Evolutionary conservation across 306 rosid genomes (phyloP).

Genomic region (Rosa multiflora): DNA sequence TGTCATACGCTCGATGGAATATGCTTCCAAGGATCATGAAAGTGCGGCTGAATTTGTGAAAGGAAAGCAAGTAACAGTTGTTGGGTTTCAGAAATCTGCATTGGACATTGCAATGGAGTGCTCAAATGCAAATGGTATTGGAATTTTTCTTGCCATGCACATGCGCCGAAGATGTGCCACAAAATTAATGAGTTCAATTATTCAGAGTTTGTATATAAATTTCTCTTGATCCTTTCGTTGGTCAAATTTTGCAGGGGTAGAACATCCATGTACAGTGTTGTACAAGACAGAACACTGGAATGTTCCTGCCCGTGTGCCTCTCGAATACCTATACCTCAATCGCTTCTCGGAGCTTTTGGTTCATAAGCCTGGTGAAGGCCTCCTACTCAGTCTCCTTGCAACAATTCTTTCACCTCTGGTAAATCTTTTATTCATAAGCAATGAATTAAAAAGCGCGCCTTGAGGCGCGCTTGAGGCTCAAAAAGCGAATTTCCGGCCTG

Average conservation of each 20-base stretch:
- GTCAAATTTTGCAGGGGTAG: slow-evolving; percentile 34
- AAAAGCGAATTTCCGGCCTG: no score
- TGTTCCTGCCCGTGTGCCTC: slow-evolving; percentile 58
- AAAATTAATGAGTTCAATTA: background rate
- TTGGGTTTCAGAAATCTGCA: slow-evolving; percentile 69
- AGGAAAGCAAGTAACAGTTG: slow-evolving; percentile 53
- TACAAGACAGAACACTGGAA: slow-evolving; percentile 59
- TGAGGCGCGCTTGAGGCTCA: no score
- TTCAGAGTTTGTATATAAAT: no score
- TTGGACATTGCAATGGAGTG: slow-evolving; percentile 64
- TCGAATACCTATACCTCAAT: slow-evolving; percentile 45
- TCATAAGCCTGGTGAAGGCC: slow-evolving; percentile 66
- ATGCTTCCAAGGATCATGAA: slow-evolving; percentile 48
- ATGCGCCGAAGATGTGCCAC: slow-evolving; percentile 24
- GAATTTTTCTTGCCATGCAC: background rate
- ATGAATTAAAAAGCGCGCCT: no score
- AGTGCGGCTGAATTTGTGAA: slow-evolving; percentile 32
- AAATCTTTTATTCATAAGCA: background rate
- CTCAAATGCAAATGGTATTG: slow-evolving; percentile 46
- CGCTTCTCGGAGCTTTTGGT: slow-evolving; percentile 66
- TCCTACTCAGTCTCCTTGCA: slow-evolving; percentile 49
- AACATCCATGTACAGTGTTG: slow-evolving; percentile 56
- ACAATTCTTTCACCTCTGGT: slow-evolving; percentile 65
- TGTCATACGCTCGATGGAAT: slow-evolving; percentile 56
- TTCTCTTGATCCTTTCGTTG: background rate